Evolutionary conservation across 495 filamentous ascomycete genomes (phyloP).

Genomic region (Talaromyces ruber): DNA sequence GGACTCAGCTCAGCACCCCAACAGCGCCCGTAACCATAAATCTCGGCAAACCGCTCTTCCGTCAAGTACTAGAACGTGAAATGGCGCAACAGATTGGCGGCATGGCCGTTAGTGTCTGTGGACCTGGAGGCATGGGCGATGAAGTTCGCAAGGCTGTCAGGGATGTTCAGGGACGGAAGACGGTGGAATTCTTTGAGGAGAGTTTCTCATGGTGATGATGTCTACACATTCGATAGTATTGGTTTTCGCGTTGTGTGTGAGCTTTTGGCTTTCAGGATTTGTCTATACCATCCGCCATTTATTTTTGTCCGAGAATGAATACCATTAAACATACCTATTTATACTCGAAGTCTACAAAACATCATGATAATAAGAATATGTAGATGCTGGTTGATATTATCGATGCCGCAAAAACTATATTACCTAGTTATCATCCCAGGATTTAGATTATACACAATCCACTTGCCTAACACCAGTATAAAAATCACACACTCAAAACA

Average conservation of each 20-base stretch:
- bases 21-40: constrained; percentile 20
- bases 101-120: constrained; percentile 38
- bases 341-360: background rate
- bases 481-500: too few species aligned
- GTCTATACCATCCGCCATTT: background rate
- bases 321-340: background rate
- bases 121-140: constrained; percentile 35
- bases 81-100: constrained; percentile 31
- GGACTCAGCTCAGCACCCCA: constrained; percentile 18
- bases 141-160: constrained; percentile 32
- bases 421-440: background rate
- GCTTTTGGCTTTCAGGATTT: background rate
- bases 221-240: background rate
- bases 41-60: constrained; percentile 26
- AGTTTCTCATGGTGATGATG: constrained; percentile 40
- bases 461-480: background rate
- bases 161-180: constrained; percentile 23
- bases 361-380: background rate
- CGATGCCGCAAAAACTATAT: background rate
- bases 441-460: background rate
- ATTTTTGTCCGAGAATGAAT: background rate
- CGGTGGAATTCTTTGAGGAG: constrained; percentile 35
- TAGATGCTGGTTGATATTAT: background rate
- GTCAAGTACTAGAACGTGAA: constrained; percentile 23
- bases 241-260: background rate